Evolutionary conservation across 2,329 filamentous ascomycete species (phyloP), one percentile per base, ranked within the genome.

Genomic region (Pseudocercospora eumusae): DNA sequence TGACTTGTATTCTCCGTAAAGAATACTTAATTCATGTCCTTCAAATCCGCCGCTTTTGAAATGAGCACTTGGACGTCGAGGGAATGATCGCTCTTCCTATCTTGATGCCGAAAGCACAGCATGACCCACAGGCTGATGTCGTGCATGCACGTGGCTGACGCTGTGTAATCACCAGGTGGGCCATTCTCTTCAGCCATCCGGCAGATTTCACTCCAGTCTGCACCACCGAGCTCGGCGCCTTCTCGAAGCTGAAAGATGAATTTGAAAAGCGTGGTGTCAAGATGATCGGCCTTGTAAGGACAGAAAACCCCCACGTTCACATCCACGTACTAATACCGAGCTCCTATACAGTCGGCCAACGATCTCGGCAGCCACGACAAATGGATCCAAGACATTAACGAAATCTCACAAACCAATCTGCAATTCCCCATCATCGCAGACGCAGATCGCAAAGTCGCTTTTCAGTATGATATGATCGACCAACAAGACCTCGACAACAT

Each of bases 141-240:
- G 27, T 52, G 27, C 45, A 23, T 50, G 23, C 45, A 50, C 21
- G 45, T 50, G 45, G 45, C 45, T 50, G 45, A 50, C 23, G 45
- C 15, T 27, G 45, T 50, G 45, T 50, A 23, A 45, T 23, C 13
- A 25, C 25, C 21, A 42, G 57, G 54, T 68, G 91, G 91, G 86
- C 88, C 62, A 85, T 95, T 68, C 82, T 95, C 70, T 93, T 95
- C 83, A 92, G 88, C 31, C 91, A 93, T 81, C 91, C 91, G 2
- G 89, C 80, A 63, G 93, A 96, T 79, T 96, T 91, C 83, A 96
- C 93, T 1, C 93, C 93, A 59, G 93, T 96, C 63, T 97, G 93
- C 84, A 97, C 93, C 67, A 97, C 92, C 59, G 93, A 97, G 82
- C 88, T 97, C 66, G 93, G 92, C 66, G 92, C 92, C 63, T 96